Percentiles rank a stretch among this genome's conserved stretches.
Evolutionary conservation across 345 rosid genomes (phyloP).

Genomic region (Kernera saxatilis): DNA sequence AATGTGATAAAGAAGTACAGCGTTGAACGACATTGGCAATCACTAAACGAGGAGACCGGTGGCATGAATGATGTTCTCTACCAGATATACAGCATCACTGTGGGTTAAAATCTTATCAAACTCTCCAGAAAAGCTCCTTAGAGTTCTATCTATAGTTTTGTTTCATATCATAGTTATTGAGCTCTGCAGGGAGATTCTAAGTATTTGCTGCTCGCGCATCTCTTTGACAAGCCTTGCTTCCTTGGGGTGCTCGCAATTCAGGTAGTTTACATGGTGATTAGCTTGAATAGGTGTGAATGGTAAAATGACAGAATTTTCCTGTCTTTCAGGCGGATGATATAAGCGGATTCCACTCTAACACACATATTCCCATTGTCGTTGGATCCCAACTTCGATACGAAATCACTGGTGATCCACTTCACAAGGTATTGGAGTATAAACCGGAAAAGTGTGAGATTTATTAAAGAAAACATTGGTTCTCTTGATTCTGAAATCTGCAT

Average conservation of each 20-base stretch:
- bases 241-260: constrained; percentile 75
- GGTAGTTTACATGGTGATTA: constrained; percentile 19
- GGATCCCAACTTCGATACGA: constrained; percentile 95
- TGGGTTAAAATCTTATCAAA: constrained; percentile 13
- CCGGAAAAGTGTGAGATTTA: neutral
- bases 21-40: constrained; percentile 64
- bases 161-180: constrained; percentile 1
- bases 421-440: constrained; percentile 49
- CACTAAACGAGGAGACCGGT: constrained; percentile 92
- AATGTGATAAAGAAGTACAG: constrained; percentile 55
- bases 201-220: constrained; percentile 83
- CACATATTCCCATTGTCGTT: constrained; percentile 84
- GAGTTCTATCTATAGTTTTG: neutral
- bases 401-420: constrained; percentile 79
- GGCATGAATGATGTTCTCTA: constrained; percentile 98
- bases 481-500: constrained; percentile 19
- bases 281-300: neutral
- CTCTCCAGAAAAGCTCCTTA: neutral
- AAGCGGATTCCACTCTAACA: constrained; percentile 81
- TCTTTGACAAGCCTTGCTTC: constrained; percentile 96
- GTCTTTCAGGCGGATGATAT: constrained; percentile 76
- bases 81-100: constrained; percentile 61
- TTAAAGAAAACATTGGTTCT: neutral
- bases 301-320: neutral
- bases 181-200: constrained; percentile 67